These are phyloP conservation scores for Fusarium decemcellulare DNA, from an alignment of 2,329 filamentous ascomycete species.

Conservation along the genomic window DNA sequence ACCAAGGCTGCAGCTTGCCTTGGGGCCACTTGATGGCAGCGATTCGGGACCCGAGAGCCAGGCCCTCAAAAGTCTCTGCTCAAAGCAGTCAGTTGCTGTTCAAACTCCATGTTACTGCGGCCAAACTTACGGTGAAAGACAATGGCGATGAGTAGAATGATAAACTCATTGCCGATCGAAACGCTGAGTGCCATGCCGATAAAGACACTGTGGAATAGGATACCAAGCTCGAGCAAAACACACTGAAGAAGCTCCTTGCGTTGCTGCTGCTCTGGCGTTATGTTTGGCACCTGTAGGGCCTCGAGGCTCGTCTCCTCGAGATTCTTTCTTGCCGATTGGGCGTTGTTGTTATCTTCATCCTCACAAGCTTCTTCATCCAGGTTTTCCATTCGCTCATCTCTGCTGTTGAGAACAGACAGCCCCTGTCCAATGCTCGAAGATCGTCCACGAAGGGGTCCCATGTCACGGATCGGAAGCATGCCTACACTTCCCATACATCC, in stretches of 20 bases:
- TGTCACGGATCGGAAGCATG: constrained; percentile 51
- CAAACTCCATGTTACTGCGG: fast-evolving
- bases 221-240: constrained; percentile 83
- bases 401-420: constrained; percentile 49
- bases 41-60: constrained; percentile 76
- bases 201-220: constrained; percentile 75
- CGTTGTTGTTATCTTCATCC: constrained; percentile 29
- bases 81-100: constrained; percentile 8
- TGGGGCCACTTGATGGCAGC: constrained; percentile 64
- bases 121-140: constrained; percentile 73
- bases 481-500: constrained; percentile 46
- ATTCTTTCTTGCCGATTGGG: constrained; percentile 35
- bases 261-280: constrained; percentile 67
- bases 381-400: constrained; percentile 30
- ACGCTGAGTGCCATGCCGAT: constrained; percentile 89
- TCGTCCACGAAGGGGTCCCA: constrained; percentile 52
- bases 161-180: constrained; percentile 80
- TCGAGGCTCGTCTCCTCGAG: constrained; percentile 44
- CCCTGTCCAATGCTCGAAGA: constrained; percentile 52
- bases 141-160: constrained; percentile 85
- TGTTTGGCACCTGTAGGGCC: constrained; percentile 39
- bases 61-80: constrained; percentile 65
- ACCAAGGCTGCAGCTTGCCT: constrained; percentile 64
- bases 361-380: constrained; percentile 29
- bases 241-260: constrained; percentile 82